These are phyloP conservation scores for Trametes hirsuta DNA, from an alignment of 1,284 basidiomycete species.

Conservation along the genomic window DNA sequence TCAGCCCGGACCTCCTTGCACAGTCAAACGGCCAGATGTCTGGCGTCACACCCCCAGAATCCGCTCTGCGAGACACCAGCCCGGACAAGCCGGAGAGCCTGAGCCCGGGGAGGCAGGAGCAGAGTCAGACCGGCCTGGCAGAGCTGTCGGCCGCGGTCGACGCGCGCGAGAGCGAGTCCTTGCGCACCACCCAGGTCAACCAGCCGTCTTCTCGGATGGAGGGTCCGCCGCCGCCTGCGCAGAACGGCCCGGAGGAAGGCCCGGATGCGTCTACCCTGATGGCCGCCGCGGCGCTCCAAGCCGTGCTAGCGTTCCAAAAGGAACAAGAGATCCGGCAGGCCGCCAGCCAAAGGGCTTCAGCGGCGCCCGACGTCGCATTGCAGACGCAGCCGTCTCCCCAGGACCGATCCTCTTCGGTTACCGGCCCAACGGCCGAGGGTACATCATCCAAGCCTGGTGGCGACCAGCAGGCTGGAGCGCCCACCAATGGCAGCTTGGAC, in stretches of 20 bases:
- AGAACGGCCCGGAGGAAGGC: constrained; percentile 4
- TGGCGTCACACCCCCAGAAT: constrained; percentile 24
- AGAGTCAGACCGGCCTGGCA: constrained; percentile 27
- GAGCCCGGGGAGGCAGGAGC: constrained; percentile 2
- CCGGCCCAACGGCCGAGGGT: neutral
- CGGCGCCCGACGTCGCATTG: neutral
- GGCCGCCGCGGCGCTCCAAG: constrained; percentile 30
- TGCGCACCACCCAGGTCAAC: constrained; percentile 19
- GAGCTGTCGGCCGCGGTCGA: constrained; percentile 42
- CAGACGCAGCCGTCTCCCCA: neutral
- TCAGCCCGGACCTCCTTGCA: constrained; percentile 26
- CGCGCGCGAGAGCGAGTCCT: constrained; percentile 32
- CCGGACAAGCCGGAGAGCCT: constrained; percentile 10
- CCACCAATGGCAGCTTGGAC: neutral
- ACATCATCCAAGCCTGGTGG: too few relatives aligned
- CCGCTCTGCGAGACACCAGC: constrained; percentile 21
- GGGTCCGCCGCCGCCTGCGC: neutral
- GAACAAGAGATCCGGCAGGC: constrained; percentile 17
- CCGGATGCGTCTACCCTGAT: constrained; percentile 29
- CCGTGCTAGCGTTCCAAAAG: constrained; percentile 28
- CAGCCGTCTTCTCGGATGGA: neutral
- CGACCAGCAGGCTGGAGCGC: neutral
- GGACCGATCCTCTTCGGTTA: neutral
- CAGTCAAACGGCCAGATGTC: constrained; percentile 22
- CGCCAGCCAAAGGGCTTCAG: neutral